phyloP scores from a whole-genome alignment of 2,329 filamentous ascomycete genomes.

The Parascedosporium putredinis region DNA sequence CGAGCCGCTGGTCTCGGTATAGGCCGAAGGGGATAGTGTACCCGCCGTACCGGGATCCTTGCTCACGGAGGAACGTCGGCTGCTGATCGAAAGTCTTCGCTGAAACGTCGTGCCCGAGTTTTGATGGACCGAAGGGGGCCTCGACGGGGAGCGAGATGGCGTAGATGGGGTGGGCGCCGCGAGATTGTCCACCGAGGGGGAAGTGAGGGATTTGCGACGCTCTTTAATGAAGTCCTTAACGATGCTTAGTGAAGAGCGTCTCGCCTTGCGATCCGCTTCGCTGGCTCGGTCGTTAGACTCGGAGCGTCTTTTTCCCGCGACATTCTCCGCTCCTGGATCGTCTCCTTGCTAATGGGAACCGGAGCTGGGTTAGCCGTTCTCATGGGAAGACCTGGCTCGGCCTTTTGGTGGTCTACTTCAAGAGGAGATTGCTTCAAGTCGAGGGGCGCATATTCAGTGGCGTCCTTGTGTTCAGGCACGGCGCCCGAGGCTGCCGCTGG shows the following conservation, averaged over 20 bases:
- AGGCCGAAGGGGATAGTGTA: conserved; percentile 27
- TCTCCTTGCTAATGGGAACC: conserved; percentile 27
- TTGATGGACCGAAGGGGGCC: conserved; percentile 36
- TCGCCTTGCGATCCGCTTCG: conserved; percentile 26
- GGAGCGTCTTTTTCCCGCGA: conserved; percentile 30
- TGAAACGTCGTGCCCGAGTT: conserved; percentile 41
- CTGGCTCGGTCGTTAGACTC: conserved; percentile 24
- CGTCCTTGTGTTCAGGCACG: conserved; percentile 30
- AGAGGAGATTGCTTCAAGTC: conserved; percentile 51
- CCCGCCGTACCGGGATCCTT: conserved; percentile 24
- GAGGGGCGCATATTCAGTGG: conserved; percentile 33
- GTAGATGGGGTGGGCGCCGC: conserved; percentile 15
- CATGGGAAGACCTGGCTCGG: conserved; percentile 16
- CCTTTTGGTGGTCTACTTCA: conserved; percentile 44
- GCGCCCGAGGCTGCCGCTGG: conserved; percentile 31
- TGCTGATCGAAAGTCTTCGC: conserved; percentile 57
- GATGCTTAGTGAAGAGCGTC: conserved; percentile 49
- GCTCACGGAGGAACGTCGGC: conserved; percentile 40
- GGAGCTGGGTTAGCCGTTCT: conserved; percentile 17
- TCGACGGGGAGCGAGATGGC: conserved; percentile 32
- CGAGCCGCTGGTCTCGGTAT: conserved; percentile 34
- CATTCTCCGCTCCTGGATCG: conserved; percentile 36
- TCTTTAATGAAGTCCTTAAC: conserved; percentile 54
- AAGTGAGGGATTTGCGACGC: conserved; percentile 39
- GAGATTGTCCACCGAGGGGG: conserved; percentile 33